These are phyloP conservation scores for Prunella vulgaris DNA, from an alignment of 257 asterid species.

Conservation along the genomic window DNA sequence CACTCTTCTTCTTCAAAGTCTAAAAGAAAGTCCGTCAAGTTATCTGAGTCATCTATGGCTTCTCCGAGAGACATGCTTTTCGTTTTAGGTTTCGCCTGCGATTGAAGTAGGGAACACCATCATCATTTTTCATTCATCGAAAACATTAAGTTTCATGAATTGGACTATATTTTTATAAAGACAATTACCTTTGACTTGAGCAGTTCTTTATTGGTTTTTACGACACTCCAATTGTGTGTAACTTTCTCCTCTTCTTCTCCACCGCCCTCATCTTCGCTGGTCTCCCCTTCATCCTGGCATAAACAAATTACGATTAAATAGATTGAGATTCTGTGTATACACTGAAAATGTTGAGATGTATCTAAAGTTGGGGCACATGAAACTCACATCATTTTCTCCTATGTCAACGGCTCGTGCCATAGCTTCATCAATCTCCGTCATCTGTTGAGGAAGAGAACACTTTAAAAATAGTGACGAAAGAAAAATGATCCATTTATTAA, in stretches of 20 bases:
- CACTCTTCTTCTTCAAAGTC: slow-evolving; percentile 55
- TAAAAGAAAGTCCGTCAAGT: slow-evolving; percentile 84
- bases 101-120: not conserved
- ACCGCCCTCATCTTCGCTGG: slow-evolving; percentile 59
- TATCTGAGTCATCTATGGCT: slow-evolving; percentile 86
- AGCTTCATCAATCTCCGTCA: slow-evolving; percentile 85
- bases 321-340: not conserved
- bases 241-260: slow-evolving; percentile 55
- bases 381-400: slow-evolving; percentile 84
- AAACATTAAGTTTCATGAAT: not conserved
- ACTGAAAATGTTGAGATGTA: not conserved
- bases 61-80: slow-evolving; percentile 68
- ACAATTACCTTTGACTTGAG: slow-evolving; percentile 61
- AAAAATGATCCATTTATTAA: not conserved
- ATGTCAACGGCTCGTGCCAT: slow-evolving; percentile 97
- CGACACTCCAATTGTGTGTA: slow-evolving; percentile 74
- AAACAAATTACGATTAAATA: not conserved
- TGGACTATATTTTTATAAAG: no score
- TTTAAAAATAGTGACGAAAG: slow-evolving; percentile 2
- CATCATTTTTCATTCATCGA: not conserved
- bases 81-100: slow-evolving; percentile 53
- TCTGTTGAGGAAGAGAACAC: slow-evolving; percentile 37
- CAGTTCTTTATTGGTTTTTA: slow-evolving; percentile 57
- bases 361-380: not conserved
- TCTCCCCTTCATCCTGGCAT: slow-evolving; percentile 73